Conservation (phyloP, 441 rosid species). For the Arabidopsis lyrata region DNA sequence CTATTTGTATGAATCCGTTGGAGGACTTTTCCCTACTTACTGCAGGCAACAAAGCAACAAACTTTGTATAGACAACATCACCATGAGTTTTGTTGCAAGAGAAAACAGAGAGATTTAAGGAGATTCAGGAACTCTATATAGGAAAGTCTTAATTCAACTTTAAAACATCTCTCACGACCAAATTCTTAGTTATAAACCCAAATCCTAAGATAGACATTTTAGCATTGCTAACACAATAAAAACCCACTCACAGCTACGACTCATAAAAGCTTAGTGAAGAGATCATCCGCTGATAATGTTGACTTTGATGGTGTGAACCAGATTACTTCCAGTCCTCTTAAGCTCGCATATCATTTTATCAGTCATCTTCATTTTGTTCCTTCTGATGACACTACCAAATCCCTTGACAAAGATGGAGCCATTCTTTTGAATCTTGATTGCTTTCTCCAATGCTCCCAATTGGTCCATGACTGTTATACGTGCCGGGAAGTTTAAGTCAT, state of each 20-base stretch:
- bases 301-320: conserved; percentile 39
- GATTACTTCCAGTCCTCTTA: conserved; percentile 7
- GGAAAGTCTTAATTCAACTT: not conserved
- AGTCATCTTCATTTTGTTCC: not conserved
- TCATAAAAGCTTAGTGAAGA: not conserved
- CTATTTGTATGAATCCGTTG: not conserved
- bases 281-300: conserved; percentile 18
- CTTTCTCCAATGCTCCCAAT: conserved; percentile 17
- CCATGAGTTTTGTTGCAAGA: not conserved
- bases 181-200: not conserved
- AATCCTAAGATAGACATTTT: not conserved
- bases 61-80: not conserved
- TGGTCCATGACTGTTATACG: not conserved
- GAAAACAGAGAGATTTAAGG: not conserved
- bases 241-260: not conserved
- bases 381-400: conserved; percentile 7
- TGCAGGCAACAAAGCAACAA: not conserved
- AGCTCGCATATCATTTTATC: conserved; percentile 37
- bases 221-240: not conserved
- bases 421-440: conserved; percentile 1
- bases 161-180: not conserved
- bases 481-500: conserved; percentile 20
- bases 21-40: not conserved
- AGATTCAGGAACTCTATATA: not conserved
- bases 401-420: conserved; percentile 19